Evolutionary conservation across 2,329 filamentous ascomycete species (phyloP).

Genomic region (Trichophyton rubrum): DNA sequence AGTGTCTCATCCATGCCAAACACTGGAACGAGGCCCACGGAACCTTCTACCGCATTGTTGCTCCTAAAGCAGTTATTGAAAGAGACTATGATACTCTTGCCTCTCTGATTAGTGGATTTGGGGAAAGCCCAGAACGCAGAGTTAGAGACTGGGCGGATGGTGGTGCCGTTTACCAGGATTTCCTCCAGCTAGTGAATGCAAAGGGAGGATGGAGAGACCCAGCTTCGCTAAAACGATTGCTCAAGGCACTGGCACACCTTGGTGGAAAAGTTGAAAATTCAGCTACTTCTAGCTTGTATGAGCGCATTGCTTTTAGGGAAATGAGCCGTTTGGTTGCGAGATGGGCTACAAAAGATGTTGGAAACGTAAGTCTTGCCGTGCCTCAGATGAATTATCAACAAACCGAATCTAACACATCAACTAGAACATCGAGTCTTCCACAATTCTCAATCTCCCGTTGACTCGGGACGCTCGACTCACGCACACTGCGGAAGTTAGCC

Average conservation of each 20-base stretch:
- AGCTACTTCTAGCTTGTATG: slow-evolving; percentile 37
- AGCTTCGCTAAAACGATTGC: slow-evolving; percentile 31
- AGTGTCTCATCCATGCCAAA: slow-evolving; percentile 65
- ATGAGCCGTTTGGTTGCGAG: slow-evolving; percentile 65
- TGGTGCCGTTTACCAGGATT: slow-evolving; percentile 65
- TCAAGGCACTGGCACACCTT: slow-evolving; percentile 36
- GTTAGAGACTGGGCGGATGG: slow-evolving; percentile 66
- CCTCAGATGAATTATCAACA: not conserved
- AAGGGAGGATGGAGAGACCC: slow-evolving; percentile 30
- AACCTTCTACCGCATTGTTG: slow-evolving; percentile 68
- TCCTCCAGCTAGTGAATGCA: slow-evolving; percentile 39
- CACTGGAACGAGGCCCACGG: slow-evolving; percentile 71
- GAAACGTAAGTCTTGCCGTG: slow-evolving; percentile 38
- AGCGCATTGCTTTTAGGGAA: slow-evolving; percentile 65
- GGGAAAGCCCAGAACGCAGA: slow-evolving; percentile 43
- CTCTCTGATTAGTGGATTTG: slow-evolving; percentile 59
- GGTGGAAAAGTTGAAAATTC: slow-evolving; percentile 28
- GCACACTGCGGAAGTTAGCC: slow-evolving; percentile 57
- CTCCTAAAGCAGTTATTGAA: slow-evolving; percentile 68
- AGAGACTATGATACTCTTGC: slow-evolving; percentile 62
- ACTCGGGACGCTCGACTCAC: slow-evolving; percentile 60
- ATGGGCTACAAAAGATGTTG: slow-evolving; percentile 48
- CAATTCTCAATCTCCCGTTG: slow-evolving; percentile 36
- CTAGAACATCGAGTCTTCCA: slow-evolving; percentile 25
- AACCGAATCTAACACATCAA: slow-evolving; percentile 9